Percentiles rank a stretch among this genome's conserved stretches.
phyloP scores from a whole-genome alignment of 1,284 basidiomycete species.

The Cutaneotrichosporon cutaneum region DNA sequence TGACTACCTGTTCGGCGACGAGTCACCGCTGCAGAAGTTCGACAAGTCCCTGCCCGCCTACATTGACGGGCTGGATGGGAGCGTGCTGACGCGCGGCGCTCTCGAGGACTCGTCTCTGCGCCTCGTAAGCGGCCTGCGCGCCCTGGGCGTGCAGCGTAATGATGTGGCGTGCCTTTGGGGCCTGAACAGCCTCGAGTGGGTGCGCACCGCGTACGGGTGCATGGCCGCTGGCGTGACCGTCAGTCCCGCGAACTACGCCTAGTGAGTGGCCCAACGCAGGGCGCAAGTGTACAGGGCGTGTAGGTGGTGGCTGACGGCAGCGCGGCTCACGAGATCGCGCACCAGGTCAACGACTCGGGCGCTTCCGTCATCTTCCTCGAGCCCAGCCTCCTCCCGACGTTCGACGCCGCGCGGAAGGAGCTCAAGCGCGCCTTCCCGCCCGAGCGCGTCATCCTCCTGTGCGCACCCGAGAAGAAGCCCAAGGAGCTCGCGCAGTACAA shows the following conservation, averaged over 20 bases:
- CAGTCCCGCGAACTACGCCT: slow-evolving; percentile 46
- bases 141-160: slow-evolving; percentile 32
- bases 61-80: slow-evolving; percentile 65
- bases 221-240: slow-evolving; percentile 40
- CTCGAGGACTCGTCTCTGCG: slow-evolving; percentile 60
- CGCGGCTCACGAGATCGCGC: slow-evolving; percentile 47
- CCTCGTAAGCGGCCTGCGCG: slow-evolving; percentile 60
- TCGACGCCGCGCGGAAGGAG: slow-evolving; percentile 27
- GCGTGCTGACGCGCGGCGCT: slow-evolving; percentile 61
- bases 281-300: too few relatives aligned
- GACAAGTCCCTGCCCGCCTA: slow-evolving; percentile 47
- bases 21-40: slow-evolving; percentile 38
- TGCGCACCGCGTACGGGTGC: slow-evolving; percentile 62
- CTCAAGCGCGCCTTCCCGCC: slow-evolving; percentile 10
- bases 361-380: slow-evolving; percentile 61
- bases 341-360: slow-evolving; percentile 57
- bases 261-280: slow-evolving; percentile 30
- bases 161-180: slow-evolving; percentile 47
- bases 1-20: slow-evolving; percentile 17
- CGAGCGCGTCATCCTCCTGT: slow-evolving; percentile 20
- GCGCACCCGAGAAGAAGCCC: slow-evolving; percentile 12
- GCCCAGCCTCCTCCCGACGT: slow-evolving; percentile 56
- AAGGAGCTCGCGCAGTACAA: slow-evolving; percentile 12
- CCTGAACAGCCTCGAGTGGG: slow-evolving; percentile 64
- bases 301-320: slow-evolving; percentile 32